Evolutionary conservation across 192 early-diverging fungal species (phyloP), one percentile per base, ranked within the genome.

Genomic region (Gamsiella multidivaricata): DNA sequence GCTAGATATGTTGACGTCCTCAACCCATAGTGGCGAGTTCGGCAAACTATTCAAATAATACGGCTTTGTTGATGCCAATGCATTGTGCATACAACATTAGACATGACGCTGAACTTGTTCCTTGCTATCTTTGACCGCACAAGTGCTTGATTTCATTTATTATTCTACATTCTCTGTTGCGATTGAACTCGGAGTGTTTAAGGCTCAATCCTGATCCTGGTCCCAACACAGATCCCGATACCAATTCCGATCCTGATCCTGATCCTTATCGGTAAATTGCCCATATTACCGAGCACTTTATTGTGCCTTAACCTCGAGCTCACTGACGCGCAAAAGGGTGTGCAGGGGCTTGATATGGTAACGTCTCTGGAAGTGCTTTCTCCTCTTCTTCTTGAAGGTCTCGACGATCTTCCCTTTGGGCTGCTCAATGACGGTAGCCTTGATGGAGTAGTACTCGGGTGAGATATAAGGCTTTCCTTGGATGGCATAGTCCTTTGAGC

Each of bases 391-490:
- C 79, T 94, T 94, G 53, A 89, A 83, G 18, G 89, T 88, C n/a
- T 84, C 82, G 34, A 92, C 82, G 41, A 88, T 83, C 63, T 91
- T 88, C 54, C 92, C 89, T 73, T 89, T 90, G 14, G 95, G 85
- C 54, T 99, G 95, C 80, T 99, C 96, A 43, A 96, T 88, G 0
- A 96, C 94, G 0, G 91, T 92, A 17, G 95, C 95, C 72, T 93
- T 88, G 65, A 99, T 90, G 49, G 72, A 84, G 61, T 87, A 93
- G 42, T 91, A 89, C 14, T 83, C 79, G 9, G 93, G 87, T 10
- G 90, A 81, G 26, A 99, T 87, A 64, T 90, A 93, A 15, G 97
- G 97, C 66, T 92, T 79, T 2, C 97, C 97, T 73, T 91, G 82
- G 57, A 99, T 84, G 0, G 94, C 89, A 64, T 89, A 96, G 65